phyloP scores from a whole-genome alignment of 495 filamentous ascomycete genomes.

The Trichoderma asperelloides region DNA sequence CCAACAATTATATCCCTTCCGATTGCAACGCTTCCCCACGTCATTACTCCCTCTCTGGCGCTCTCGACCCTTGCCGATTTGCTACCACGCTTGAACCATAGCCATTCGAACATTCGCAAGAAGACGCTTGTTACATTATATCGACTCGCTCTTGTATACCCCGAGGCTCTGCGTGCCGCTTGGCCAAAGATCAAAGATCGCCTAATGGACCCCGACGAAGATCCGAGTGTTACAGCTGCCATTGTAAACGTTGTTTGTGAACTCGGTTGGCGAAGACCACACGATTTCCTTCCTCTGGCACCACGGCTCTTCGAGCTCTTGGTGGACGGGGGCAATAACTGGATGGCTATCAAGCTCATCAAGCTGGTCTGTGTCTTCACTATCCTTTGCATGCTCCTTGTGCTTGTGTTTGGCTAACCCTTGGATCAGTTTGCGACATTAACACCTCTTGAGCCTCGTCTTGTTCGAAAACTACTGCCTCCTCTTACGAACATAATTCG shows the following conservation, averaged over 20 bases:
- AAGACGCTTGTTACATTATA: slow-evolving; percentile 94
- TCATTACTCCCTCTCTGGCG: slow-evolving; percentile 83
- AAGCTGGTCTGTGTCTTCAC: slow-evolving; percentile 59
- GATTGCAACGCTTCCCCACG: slow-evolving; percentile 77
- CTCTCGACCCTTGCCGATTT: slow-evolving; percentile 81
- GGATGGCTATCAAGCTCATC: slow-evolving; percentile 99
- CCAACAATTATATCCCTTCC: slow-evolving; percentile 74
- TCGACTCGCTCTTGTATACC: slow-evolving; percentile 84
- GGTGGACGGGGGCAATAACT: slow-evolving; percentile 92
- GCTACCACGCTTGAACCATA: slow-evolving; percentile 76
- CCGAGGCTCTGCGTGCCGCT: slow-evolving; percentile 80
- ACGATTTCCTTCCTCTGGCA: slow-evolving; percentile 87
- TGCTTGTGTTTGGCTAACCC: slow-evolving; percentile 17
- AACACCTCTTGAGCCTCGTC: slow-evolving; percentile 82
- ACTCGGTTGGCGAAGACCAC: slow-evolving; percentile 84
- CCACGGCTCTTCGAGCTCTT: slow-evolving; percentile 86
- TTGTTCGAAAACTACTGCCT: slow-evolving; percentile 89
- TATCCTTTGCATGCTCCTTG: neutral
- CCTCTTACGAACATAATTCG: slow-evolving; percentile 87
- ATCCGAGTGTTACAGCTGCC: slow-evolving; percentile 87
- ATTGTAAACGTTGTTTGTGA: slow-evolving; percentile 97
- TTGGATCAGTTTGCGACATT: slow-evolving; percentile 76
- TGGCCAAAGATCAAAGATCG: slow-evolving; percentile 97
- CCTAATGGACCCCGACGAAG: slow-evolving; percentile 81
- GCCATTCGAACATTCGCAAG: slow-evolving; percentile 73